phyloP scores from a whole-genome alignment of 2,329 filamentous ascomycete species.

The Eutypella sp. region DNA sequence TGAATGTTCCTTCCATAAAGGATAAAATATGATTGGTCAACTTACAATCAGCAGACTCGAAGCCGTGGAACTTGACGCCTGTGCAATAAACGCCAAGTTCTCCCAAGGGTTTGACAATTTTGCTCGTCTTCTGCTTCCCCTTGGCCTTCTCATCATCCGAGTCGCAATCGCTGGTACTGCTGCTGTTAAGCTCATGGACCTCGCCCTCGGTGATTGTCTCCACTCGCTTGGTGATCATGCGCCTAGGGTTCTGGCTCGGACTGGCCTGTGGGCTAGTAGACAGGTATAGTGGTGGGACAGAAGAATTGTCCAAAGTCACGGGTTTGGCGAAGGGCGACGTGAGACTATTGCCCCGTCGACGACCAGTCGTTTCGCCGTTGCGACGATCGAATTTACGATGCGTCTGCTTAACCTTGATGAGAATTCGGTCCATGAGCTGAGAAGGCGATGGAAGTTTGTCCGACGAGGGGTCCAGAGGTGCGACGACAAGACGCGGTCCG shows the following conservation, averaged over 20 bases:
- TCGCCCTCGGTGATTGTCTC: constrained; percentile 54
- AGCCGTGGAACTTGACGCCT: constrained; percentile 77
- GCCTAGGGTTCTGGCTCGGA: constrained; percentile 47
- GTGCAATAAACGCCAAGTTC: constrained; percentile 75
- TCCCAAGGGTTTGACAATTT: constrained; percentile 78
- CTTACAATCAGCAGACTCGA: constrained; percentile 72
- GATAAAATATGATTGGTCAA: constrained; percentile 94
- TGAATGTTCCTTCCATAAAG: constrained; percentile 85
- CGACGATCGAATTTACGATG: constrained; percentile 46
- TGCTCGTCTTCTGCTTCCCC: constrained; percentile 65
- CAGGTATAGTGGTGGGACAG: constrained; percentile 46
- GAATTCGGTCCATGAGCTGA: constrained; percentile 73
- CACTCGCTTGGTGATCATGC: constrained; percentile 44
- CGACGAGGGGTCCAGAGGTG: constrained; percentile 65
- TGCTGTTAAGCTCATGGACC: constrained; percentile 51
- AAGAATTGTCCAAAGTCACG: constrained; percentile 51
- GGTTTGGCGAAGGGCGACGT: constrained; percentile 71
- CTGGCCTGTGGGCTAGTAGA: constrained; percentile 50
- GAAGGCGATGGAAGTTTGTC: constrained; percentile 77
- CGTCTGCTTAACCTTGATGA: constrained; percentile 92
- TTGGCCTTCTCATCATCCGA: constrained; percentile 54
- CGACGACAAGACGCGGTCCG: constrained; percentile 70
- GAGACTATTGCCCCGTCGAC: constrained; percentile 63
- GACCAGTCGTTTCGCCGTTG: constrained; percentile 40
- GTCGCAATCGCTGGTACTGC: constrained; percentile 76